Evolutionary conservation across 345 rosid species (phyloP), one percentile per base, ranked within the genome.

Genomic region (Clarkia xantiana): DNA sequence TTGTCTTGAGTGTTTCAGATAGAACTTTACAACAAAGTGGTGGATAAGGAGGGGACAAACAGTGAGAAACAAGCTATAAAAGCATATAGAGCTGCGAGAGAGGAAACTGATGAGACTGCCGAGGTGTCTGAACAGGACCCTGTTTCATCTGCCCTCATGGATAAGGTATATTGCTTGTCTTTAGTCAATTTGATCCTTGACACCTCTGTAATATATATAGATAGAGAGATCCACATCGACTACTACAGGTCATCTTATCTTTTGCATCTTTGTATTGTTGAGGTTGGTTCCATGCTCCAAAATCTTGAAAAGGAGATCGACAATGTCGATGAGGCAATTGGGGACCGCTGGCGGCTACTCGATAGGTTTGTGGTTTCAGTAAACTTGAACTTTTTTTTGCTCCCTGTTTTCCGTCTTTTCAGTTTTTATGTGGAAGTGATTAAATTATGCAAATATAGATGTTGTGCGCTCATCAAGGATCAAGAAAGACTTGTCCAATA

Each of bases 231-330:
- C 25, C 25, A 22, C 5, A 22, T 14, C 22, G 18, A 49, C 36
- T 4, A 15, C 51, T 12, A 48, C 49, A 46, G 19, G 29, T 19
- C 23, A 14, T 14, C 34, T 20, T 17, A 29, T 29, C 36, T 48
- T 20, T 25, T 48, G 14, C 52, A 7, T 16, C n/a, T 47, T 47
- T 65, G 58, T 49, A 15, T 41, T 62, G 59, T 59, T 60, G 69
- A 86, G 94, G 96, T 91, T 9, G 98, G 86, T 56, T 70, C 80
- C 16, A 84, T 91, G 98, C 96, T 91, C 53, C 96, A 91, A 45
- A 86, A 84, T 61, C 87, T 91, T 36, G 96, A 86, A 67, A 91
- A 84, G 50, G 98, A 91, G 78, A 90, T 90, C 57, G 95, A 90
- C 55, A 94, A 82, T 53, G 95, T 90, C n/a, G 95, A 85, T 64